Percentiles rank a stretch among this genome's conserved stretches.
Conservation (phyloP, 345 rosid genomes). For the Eucalyptus sideroxylon region DNA sequence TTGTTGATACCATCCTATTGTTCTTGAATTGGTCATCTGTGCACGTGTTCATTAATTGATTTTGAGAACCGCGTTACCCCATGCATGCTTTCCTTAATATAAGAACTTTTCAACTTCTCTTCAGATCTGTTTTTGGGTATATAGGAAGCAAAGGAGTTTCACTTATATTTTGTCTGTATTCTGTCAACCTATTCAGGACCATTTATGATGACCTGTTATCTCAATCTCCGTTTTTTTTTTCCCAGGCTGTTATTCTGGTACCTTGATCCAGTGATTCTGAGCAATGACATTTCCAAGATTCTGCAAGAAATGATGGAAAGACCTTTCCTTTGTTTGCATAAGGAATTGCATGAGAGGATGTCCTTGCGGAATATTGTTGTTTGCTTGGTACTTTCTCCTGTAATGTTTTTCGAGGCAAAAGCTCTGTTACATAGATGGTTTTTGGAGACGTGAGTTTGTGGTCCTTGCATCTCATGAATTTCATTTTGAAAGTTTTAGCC, state of each 20-base stretch:
- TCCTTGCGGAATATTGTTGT: slow-evolving; percentile 37
- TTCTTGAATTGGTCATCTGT: background rate
- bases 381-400: slow-evolving; percentile 48
- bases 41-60: background rate
- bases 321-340: slow-evolving; percentile 55
- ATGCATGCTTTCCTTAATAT: background rate
- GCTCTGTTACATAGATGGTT: slow-evolving; percentile 66
- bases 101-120: background rate
- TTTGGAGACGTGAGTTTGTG: slow-evolving; percentile 48
- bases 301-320: slow-evolving; percentile 36
- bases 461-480: background rate
- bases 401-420: slow-evolving; percentile 32
- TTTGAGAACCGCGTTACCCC: accelerated
- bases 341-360: slow-evolving; percentile 39
- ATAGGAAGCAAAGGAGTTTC: background rate
- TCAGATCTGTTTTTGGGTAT: background rate
- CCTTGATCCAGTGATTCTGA: slow-evolving; percentile 47
- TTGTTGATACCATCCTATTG: background rate
- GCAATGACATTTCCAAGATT: slow-evolving; percentile 44
- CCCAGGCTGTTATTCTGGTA: slow-evolving; percentile 67
- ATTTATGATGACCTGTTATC: background rate
- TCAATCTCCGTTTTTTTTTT: background rate
- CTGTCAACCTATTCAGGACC: background rate
- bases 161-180: background rate
- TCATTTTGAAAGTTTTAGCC: background rate